phyloP scores from a whole-genome alignment of 164 flowering plant genomes.

The Cinnamomum chago region DNA sequence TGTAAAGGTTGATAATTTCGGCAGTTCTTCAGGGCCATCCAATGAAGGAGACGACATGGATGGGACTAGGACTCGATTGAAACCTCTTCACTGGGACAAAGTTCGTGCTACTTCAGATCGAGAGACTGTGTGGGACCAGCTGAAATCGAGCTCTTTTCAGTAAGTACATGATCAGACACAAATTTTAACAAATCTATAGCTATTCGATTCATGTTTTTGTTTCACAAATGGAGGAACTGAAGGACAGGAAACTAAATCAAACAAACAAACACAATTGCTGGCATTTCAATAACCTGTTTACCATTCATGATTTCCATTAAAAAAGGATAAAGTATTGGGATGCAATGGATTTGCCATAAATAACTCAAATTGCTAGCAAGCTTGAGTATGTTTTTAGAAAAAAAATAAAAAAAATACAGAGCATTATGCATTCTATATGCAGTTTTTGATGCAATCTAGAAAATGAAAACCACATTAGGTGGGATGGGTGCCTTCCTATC shows the following conservation, averaged over 20 bases:
- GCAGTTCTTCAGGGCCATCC: slow-evolving; percentile 30
- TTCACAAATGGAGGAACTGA: not conserved
- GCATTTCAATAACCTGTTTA: not conserved
- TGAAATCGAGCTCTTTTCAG: slow-evolving; percentile 92
- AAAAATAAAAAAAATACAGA: no score
- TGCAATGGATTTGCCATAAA: not conserved
- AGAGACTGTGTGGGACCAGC: slow-evolving; percentile 92
- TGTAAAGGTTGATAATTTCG: slow-evolving; percentile 19
- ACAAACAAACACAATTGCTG: not conserved
- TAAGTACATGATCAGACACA: slow-evolving; percentile 31
- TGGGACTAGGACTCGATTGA: slow-evolving; percentile 57
- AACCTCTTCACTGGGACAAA: slow-evolving; percentile 96
- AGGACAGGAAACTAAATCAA: not conserved
- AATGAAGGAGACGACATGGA: slow-evolving; percentile 45
- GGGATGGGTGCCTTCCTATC: not conserved
- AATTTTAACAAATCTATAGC: not conserved
- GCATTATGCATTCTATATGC: no score
- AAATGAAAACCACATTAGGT: not conserved
- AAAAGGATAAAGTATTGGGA: not conserved
- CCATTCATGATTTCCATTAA: not conserved
- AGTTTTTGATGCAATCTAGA: not conserved
- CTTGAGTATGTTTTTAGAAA: not conserved
- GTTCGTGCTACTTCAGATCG: slow-evolving; percentile 83
- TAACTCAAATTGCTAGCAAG: not conserved
- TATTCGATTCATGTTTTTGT: no score